Base-by-base conservation (phyloP, 306 rosid genomes). In the Vigna nakashimae region DNA sequence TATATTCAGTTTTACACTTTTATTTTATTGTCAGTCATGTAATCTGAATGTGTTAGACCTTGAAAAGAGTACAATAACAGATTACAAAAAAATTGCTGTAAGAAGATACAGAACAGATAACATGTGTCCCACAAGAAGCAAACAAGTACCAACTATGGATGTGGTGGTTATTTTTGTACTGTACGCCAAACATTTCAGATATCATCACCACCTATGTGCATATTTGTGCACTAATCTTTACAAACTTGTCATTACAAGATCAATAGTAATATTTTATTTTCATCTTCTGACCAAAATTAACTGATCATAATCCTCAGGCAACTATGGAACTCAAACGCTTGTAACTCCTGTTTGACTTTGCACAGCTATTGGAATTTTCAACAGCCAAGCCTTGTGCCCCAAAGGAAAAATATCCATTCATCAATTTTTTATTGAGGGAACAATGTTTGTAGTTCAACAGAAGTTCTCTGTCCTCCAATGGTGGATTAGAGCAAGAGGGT, bases 361-460 rank as follows among this genome's bases (percentile, higher is more conserved):
- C 64, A 57, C 85, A 84, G 80, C 82, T 70, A 79, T 79, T 57
- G 50, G 92, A 73, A 72, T 87, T 89, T 62, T 91, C 86, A 57
- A 69, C 74, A 0, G 80, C 80, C 17, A 88, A 63, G 46, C 87
- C 92, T 43, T 91, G 93, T 34, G 97, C 89, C 22, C 96, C 97
- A 68, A 93, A 87, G 69, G 90, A 82, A 66, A 91, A 78, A 80
- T 87, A 91, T 18, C 79, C 78, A 80, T 87, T 91, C 91, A 91
- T 91, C 83, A 90, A 11, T 84, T 85, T 82, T 87, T 85, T 87
- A 48, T 83, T 63, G 73, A 86, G 76, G 42, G 92, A 89, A 58
- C 81, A 79, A 14, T 86, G 85, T 79, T 56, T 77, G 64, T 67
- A 69, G 80, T 78, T 82, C 58, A 74, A 40, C 7, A 59, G 62